A percentile compares a stretch with the other conserved stretches of the same genome.
These are phyloP conservation scores for Euclidium syriacum DNA, from an alignment of 345 rosid species.

Conservation along the genomic window DNA sequence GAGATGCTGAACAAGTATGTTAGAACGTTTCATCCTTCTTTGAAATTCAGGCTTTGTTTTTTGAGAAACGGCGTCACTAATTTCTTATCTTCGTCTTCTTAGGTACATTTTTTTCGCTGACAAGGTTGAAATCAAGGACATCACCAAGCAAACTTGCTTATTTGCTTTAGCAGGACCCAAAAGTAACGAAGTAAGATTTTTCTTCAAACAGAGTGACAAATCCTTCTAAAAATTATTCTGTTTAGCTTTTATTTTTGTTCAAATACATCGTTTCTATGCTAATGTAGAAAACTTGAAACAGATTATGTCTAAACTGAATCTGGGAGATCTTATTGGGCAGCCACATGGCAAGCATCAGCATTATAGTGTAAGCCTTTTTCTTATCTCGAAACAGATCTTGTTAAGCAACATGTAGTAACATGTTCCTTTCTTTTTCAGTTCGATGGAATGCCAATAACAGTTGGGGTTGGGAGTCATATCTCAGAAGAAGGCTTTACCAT, in stretches of 20 bases:
- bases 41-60: background rate
- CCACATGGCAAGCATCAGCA: slow-evolving; percentile 75
- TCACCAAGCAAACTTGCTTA: slow-evolving; percentile 74
- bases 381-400: background rate
- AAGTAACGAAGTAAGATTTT: slow-evolving; percentile 52
- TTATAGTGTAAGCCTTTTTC: slow-evolving; percentile 55
- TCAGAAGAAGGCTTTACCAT: slow-evolving; percentile 74
- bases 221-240: slow-evolving; percentile 13
- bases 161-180: slow-evolving; percentile 64
- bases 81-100: slow-evolving; percentile 6
- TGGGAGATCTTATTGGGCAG: slow-evolving; percentile 68
- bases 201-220: slow-evolving; percentile 3
- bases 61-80: background rate
- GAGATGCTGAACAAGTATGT: slow-evolving; percentile 74
- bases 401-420: background rate
- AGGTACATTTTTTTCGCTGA: slow-evolving; percentile 90
- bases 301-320: slow-evolving; percentile 64
- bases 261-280: slow-evolving; percentile 9
- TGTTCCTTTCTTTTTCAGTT: slow-evolving; percentile 37
- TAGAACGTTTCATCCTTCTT: background rate
- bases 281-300: slow-evolving; percentile 22
- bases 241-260: slow-evolving; percentile 14
- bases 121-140: slow-evolving; percentile 76
- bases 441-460: slow-evolving; percentile 72
- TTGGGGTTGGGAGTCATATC: slow-evolving; percentile 66